Base-by-base conservation (phyloP, 1,139 yeast genomes). In the Kurtzmaniella natalensis region DNA sequence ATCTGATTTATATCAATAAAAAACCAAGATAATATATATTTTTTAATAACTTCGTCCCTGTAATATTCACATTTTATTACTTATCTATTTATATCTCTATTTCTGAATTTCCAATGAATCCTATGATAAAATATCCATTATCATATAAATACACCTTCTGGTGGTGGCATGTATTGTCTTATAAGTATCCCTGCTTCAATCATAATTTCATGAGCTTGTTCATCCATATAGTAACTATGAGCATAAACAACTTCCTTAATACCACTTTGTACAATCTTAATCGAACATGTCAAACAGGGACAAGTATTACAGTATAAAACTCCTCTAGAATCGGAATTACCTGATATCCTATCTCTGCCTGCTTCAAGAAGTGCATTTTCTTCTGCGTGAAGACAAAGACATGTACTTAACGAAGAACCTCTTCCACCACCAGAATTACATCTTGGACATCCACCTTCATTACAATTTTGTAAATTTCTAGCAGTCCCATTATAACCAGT, bases 401-500 rank as follows among this genome's bases (percentile, higher is more conserved):
- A 92, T 0, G 96, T 87, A 1, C 83, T 73, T 30, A 92, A 63
- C 1, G 56, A 60, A 3, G 70, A 63, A 1, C 80, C 81, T 22
- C 76, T 67, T 1, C 95, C 94, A 10, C 80, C 72, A 0, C 76
- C 75, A 33, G 66, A 61, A 48, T 88, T 88, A 56, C 99, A 92
- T 29, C 98, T 67, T 5, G 76, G 61, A 59, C 98, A 92, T 1
- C 98, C 98, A 13, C 98, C 98, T 48, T 87, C 92, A 51, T 87
- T 89, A 59, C 99, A 92, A 52, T 92, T 92, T 20, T 70, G 66
- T 48, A 87, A 61, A 40, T 89, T 87, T 27, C 96, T 71, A 9
- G 98, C 97, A 0, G 99, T 92, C 1, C 99, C 98, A 51, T 92
- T 92, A 58, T 94, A 92, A 0, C 98, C 99, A 0, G 98, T 92